These are phyloP conservation scores for Trypanosoma platydactyli DNA, from an alignment of 208 protist species.

Conservation along the genomic window DNA sequence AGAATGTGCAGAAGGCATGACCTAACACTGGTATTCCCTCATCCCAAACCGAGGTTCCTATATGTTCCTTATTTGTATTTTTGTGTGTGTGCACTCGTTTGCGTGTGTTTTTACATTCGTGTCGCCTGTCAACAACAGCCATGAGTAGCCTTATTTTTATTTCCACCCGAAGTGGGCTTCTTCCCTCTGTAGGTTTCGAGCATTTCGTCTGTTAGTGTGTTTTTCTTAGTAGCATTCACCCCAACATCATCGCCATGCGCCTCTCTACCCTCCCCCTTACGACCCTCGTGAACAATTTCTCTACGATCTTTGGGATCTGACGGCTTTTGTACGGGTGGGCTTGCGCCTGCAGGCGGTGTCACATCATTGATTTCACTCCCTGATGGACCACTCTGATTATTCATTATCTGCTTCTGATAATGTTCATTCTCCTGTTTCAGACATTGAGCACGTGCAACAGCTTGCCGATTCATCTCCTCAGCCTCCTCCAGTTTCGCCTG, in stretches of 20 bases:
- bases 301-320: neutral
- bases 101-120: neutral
- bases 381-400: no score
- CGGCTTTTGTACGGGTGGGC: neutral
- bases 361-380: neutral
- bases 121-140: slow-evolving; percentile 33
- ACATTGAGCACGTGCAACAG: neutral
- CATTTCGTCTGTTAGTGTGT: slow-evolving; percentile 3
- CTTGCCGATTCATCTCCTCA: neutral
- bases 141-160: slow-evolving; percentile 35
- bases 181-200: neutral
- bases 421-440: neutral
- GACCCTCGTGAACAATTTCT: neutral
- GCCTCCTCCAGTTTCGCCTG: slow-evolving; percentile 30
- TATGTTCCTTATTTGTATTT: no score
- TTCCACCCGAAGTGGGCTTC: neutral
- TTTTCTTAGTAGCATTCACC: slow-evolving; percentile 20
- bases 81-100: no score
- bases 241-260: slow-evolving; percentile 10
- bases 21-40: no score
- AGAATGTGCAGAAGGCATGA: neutral
- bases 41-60: neutral
- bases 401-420: no score
- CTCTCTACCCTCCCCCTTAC: slow-evolving; percentile 1
- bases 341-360: no score